Conservation (phyloP, 2,329 filamentous ascomycete species). For the Colletotrichum sp. region DNA sequence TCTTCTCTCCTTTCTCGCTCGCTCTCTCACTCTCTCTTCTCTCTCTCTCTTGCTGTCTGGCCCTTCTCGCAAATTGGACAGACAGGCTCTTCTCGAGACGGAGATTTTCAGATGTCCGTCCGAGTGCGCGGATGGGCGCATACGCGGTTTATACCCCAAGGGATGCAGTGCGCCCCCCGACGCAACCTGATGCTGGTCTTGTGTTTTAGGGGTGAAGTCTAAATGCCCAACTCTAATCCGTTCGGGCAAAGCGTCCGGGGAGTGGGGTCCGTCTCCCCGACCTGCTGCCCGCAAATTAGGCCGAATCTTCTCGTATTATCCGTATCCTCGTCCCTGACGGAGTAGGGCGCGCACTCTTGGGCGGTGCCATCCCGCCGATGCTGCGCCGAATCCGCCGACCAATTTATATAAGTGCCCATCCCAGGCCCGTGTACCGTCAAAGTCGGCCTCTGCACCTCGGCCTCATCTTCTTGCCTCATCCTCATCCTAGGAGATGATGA, state of each 20-base stretch:
- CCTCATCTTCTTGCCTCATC: background rate
- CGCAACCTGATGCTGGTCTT: conserved; percentile 7
- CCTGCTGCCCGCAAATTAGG: background rate
- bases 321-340: background rate
- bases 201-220: conserved; percentile 16
- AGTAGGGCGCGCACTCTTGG: background rate
- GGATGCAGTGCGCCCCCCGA: background rate
- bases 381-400: background rate
- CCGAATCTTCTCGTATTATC: background rate
- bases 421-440: background rate
- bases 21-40: background rate
- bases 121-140: background rate
- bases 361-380: background rate
- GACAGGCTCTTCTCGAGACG: background rate
- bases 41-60: background rate
- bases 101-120: conserved; percentile 6
- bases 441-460: background rate
- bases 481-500: background rate
- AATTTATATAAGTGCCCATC: background rate
- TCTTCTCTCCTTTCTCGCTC: background rate
- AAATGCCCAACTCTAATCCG: conserved; percentile 5
- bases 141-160: conserved; percentile 8
- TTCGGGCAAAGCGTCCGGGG: background rate
- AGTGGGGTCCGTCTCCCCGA: background rate
- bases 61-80: background rate